Evolutionary conservation across 164 flowering plant genomes (phyloP).

Genomic region (Buxus sempervirens): DNA sequence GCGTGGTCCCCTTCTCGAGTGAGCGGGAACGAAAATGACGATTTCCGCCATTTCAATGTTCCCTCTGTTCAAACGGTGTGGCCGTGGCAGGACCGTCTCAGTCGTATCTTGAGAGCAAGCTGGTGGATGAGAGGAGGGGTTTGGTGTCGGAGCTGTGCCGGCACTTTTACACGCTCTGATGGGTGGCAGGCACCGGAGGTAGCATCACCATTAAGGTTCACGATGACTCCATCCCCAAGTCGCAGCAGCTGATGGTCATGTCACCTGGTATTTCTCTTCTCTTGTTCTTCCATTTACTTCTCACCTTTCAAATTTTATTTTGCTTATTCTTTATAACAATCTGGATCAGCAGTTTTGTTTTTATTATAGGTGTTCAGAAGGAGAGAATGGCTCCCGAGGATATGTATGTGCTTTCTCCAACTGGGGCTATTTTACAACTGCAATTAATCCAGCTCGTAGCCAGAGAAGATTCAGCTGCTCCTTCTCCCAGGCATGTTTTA

Average conservation of each 20-base stretch:
- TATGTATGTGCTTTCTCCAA: conserved; percentile 70
- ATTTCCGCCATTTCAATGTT: no score
- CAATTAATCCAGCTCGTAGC: no score
- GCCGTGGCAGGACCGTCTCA: conserved; percentile 35
- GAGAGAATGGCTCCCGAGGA: conserved; percentile 89
- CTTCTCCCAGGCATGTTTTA: no score
- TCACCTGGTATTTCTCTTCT: conserved; percentile 63
- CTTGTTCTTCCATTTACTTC: not conserved
- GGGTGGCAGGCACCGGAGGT: conserved; percentile 96
- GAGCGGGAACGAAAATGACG: no score
- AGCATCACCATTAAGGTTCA: conserved; percentile 89
- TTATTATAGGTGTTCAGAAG: conserved; percentile 80
- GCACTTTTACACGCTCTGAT: conserved; percentile 78
- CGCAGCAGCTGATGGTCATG: no score
- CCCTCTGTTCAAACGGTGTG: no score
- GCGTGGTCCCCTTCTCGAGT: no score
- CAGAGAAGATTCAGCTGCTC: no score
- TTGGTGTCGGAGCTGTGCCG: conserved; percentile 78
- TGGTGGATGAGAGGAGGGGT: conserved; percentile 58
- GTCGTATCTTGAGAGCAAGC: conserved; percentile 62
- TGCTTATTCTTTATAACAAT: not conserved
- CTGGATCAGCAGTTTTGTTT: no score
- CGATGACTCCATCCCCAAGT: conserved; percentile 77
- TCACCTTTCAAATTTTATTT: not conserved
- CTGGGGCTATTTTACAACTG: conserved; percentile 62